Percentiles rank a stretch among this genome's conserved stretches.
These are phyloP conservation scores for Hypoxylon rubiginosum DNA, from an alignment of 2,329 filamentous ascomycete species.

Conservation along the genomic window DNA sequence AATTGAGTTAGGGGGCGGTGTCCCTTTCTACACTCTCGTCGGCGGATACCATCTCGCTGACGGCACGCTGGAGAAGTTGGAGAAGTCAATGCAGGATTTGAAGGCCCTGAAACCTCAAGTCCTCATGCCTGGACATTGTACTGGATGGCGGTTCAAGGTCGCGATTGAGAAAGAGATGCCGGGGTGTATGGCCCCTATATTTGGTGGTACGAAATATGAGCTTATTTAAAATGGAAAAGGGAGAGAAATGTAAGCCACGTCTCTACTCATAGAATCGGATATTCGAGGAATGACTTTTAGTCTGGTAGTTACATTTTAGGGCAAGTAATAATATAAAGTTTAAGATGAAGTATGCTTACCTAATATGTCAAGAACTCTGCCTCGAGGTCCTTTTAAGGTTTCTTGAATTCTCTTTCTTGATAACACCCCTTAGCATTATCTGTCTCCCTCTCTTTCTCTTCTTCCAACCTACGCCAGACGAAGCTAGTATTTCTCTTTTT, in stretches of 20 bases:
- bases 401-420: too few species aligned
- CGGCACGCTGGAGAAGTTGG: conserved; percentile 58
- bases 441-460: too few species aligned
- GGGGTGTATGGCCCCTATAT: conserved; percentile 63
- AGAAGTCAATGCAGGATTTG: conserved; percentile 62
- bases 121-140: conserved; percentile 67
- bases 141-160: conserved; percentile 68
- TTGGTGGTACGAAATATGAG: conserved; percentile 61
- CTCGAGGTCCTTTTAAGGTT: too few species aligned
- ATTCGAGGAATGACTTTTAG: too few species aligned
- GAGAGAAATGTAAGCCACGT: not conserved
- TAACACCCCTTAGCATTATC: too few species aligned
- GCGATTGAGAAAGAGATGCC: conserved; percentile 65
- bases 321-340: too few species aligned
- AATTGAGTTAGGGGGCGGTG: conserved; percentile 53
- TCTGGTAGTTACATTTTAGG: too few species aligned
- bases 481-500: not conserved
- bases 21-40: conserved; percentile 63
- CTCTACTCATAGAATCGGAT: not conserved
- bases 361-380: too few species aligned
- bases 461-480: not conserved
- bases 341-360: too few species aligned
- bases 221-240: conserved; percentile 18
- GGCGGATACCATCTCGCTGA: conserved; percentile 68
- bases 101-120: conserved; percentile 61